Conservation (phyloP, 768 basidiomycete species). For the Mrakia frigida region DNA sequence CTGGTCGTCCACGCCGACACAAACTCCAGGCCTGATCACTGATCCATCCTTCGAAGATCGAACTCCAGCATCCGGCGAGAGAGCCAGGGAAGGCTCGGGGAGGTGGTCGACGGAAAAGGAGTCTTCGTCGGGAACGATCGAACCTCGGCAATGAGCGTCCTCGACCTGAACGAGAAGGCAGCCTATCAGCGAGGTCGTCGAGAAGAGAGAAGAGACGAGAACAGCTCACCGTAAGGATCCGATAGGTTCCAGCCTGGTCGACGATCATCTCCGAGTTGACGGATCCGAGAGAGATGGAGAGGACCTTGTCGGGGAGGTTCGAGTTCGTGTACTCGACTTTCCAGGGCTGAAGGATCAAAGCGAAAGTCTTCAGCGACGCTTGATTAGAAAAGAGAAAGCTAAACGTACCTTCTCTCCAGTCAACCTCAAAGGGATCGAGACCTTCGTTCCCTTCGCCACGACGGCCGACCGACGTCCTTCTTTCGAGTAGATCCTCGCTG, state of each 20-base stretch:
- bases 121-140: slow-evolving; percentile 56
- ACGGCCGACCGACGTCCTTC: slow-evolving; percentile 54
- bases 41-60: slow-evolving; percentile 28
- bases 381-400: too few relatives aligned
- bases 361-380: not conserved
- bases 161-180: slow-evolving; percentile 53
- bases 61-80: slow-evolving; percentile 47
- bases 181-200: not conserved
- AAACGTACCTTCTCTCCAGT: slow-evolving; percentile 79
- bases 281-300: slow-evolving; percentile 50
- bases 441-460: slow-evolving; percentile 67
- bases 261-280: slow-evolving; percentile 71
- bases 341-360: slow-evolving; percentile 66
- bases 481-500: slow-evolving; percentile 74
- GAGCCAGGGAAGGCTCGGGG: slow-evolving; percentile 65
- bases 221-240: slow-evolving; percentile 59
- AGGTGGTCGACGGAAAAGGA: slow-evolving; percentile 73
- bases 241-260: slow-evolving; percentile 68
- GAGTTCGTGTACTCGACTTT: slow-evolving; percentile 60
- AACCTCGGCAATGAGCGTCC: slow-evolving; percentile 81
- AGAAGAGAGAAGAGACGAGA: slow-evolving; percentile 8
- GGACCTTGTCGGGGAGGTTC: slow-evolving; percentile 49
- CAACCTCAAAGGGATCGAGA: slow-evolving; percentile 70
- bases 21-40: slow-evolving; percentile 48
- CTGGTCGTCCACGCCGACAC: slow-evolving; percentile 72